These are phyloP conservation scores for Pueraria montana DNA, from an alignment of 306 rosid genomes.

Conservation along the genomic window DNA sequence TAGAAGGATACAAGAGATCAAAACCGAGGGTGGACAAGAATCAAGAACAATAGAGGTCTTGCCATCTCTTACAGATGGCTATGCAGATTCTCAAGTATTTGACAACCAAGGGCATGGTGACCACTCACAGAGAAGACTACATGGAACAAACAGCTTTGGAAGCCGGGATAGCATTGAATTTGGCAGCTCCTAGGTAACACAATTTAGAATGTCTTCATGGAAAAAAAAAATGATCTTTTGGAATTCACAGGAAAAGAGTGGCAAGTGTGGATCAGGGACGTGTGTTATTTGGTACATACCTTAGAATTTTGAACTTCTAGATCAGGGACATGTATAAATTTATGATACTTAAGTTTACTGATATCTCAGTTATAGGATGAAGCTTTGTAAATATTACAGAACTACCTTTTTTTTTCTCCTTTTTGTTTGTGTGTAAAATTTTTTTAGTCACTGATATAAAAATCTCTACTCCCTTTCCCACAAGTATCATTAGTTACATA, in stretches of 20 bases:
- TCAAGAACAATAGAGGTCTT: slow-evolving; percentile 51
- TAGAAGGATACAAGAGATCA: slow-evolving; percentile 68
- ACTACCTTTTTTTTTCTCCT: neutral
- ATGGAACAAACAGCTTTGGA: slow-evolving; percentile 40
- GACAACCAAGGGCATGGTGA: slow-evolving; percentile 43
- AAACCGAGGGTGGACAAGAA: slow-evolving; percentile 18
- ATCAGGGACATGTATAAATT: slow-evolving; percentile 34
- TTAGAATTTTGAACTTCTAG: slow-evolving; percentile 30
- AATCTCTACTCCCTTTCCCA: neutral
- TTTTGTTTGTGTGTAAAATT: neutral
- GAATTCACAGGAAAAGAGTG: neutral
- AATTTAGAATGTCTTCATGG: slow-evolving; percentile 5
- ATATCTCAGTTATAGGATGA: slow-evolving; percentile 26
- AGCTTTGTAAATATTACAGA: slow-evolving; percentile 26
- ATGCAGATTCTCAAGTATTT: slow-evolving; percentile 43
- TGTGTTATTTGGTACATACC: slow-evolving; percentile 27
- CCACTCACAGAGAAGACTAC: slow-evolving; percentile 32
- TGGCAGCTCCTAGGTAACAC: slow-evolving; percentile 32
- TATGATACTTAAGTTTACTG: slow-evolving; percentile 9
- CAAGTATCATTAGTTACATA: neutral
- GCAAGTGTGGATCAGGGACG: too few species aligned
- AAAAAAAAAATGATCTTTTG: too few species aligned
- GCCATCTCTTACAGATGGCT: slow-evolving; percentile 56
- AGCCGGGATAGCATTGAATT: slow-evolving; percentile 48
- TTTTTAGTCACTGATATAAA: neutral